Evolutionary conservation across 345 rosid species (phyloP), one percentile per base, ranked within the genome.

Genomic region (rapeseed (Brassica napus)): DNA sequence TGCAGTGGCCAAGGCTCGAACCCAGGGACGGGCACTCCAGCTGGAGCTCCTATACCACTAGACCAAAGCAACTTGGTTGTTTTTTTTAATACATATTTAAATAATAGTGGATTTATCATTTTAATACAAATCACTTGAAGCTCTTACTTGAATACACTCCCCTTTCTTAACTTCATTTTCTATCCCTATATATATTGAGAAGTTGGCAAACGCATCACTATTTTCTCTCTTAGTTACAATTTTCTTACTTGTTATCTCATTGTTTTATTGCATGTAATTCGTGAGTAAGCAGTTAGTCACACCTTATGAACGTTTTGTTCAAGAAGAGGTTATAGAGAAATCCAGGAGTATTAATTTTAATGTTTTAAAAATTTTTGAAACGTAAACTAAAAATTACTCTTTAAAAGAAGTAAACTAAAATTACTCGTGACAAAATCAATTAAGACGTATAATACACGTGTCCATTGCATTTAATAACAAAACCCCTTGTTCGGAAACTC

Each of bases 401-500:
- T 28, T 28, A 28, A 28, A 28, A 28, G 4, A 28, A 28, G 31
- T 28, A 28, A 28, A 28, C 31, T 28, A 32, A 28, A 59, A 4
- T 68, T 12, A 34, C 1, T 60, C 18, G 1, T 7, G 18, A n/a
- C 58, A 4, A 66, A 65, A 78, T 57, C 68, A 32, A 30, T 63
- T n/a, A 75, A 76, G 44, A 32, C 77, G 15, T 71, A 65, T n/a
- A 65, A 12, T 28, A 75, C 72, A 59, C 69, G 83, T 59, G 73
- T 80, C 83, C 35, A 64, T 65, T 65, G 73, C 83, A 71, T 70
- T 81, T 4, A 71, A 65, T 57, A 15, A 0, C 58, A 76, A 81
- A 81, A 81, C 73, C 49, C n/a, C n/a, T n/a, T n/a, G n/a, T n/a
- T n/a, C n/a, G n/a, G n/a, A n/a, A n/a, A n/a, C n/a, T n/a, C n/a